phyloP scores from a whole-genome alignment of 352 stramenopile species.

The Saprolegnia parasitica region DNA sequence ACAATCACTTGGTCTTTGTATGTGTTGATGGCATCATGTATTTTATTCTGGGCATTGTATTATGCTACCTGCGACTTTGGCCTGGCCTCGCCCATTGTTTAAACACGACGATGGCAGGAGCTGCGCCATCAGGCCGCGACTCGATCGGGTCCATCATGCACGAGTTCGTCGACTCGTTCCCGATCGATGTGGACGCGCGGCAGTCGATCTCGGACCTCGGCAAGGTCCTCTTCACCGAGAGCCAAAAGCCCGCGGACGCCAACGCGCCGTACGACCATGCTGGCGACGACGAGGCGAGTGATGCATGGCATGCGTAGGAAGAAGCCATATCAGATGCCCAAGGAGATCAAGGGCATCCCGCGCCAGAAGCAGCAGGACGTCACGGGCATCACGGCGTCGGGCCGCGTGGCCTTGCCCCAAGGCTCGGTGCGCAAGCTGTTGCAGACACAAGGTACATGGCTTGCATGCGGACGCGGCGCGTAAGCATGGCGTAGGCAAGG shows the following conservation, averaged over 20 bases:
- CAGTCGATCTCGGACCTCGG: slow-evolving; percentile 84
- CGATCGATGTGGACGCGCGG: slow-evolving; percentile 64
- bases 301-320: slow-evolving; percentile 11
- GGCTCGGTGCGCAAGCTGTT: slow-evolving; percentile 60
- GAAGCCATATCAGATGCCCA: slow-evolving; percentile 37
- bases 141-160: slow-evolving; percentile 84
- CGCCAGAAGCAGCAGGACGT: slow-evolving; percentile 73
- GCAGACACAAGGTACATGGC: slow-evolving; percentile 50
- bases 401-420: slow-evolving; percentile 37
- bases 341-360: slow-evolving; percentile 78
- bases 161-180: slow-evolving; percentile 76
- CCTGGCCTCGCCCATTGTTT: background rate
- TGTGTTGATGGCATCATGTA: background rate
- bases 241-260: slow-evolving; percentile 34
- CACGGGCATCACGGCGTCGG: slow-evolving; percentile 33
- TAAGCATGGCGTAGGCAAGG: slow-evolving; percentile 43
- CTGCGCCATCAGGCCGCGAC: slow-evolving; percentile 39
- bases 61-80: background rate
- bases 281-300: slow-evolving; percentile 7
- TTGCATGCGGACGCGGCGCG: background rate
- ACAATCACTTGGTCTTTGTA: background rate
- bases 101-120: background rate
- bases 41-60: background rate
- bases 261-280: slow-evolving; percentile 12
- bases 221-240: slow-evolving; percentile 80